Evolutionary conservation across 768 basidiomycete species (phyloP).

Genomic region (Suillus occidentalis): DNA sequence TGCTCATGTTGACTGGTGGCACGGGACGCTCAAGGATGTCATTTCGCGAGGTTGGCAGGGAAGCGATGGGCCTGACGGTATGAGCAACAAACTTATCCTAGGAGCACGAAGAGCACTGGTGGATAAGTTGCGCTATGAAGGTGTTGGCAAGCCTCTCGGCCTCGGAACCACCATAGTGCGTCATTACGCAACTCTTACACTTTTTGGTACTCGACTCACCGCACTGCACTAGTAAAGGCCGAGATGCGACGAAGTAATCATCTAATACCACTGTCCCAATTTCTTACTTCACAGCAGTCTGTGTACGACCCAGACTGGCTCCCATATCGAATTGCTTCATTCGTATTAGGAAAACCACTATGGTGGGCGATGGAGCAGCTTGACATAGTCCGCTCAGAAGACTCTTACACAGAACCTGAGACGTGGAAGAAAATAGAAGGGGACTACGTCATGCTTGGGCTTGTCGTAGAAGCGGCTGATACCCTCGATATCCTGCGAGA

Average conservation of each 20-base stretch:
- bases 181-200: conserved; percentile 15
- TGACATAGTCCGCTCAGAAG: conserved; percentile 66
- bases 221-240: conserved; percentile 58
- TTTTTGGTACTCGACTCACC: conserved; percentile 22
- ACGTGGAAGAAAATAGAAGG: conserved; percentile 64
- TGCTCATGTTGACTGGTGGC: conserved; percentile 90
- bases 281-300: conserved; percentile 54
- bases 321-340: conserved; percentile 66
- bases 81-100: conserved; percentile 56
- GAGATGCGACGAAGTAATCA: conserved; percentile 53
- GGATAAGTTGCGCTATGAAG: conserved; percentile 62
- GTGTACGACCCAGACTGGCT: conserved; percentile 72
- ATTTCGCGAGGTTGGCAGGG: conserved; percentile 58
- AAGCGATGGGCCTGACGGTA: conserved; percentile 13
- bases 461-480: conserved; percentile 69
- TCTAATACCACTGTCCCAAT: conserved; percentile 52
- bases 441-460: conserved; percentile 66
- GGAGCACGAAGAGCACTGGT: conserved; percentile 52
- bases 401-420: conserved; percentile 44
- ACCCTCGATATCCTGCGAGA: conserved; percentile 42
- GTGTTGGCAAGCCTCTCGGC: conserved; percentile 74
- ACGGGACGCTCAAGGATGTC: conserved; percentile 57
- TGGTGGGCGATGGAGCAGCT: conserved; percentile 87
- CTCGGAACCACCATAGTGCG: conserved; percentile 74
- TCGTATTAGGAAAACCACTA: conserved; percentile 72